These are phyloP conservation scores for Parastagonospora avenae DNA, from an alignment of 2,329 filamentous ascomycete genomes.

Conservation along the genomic window DNA sequence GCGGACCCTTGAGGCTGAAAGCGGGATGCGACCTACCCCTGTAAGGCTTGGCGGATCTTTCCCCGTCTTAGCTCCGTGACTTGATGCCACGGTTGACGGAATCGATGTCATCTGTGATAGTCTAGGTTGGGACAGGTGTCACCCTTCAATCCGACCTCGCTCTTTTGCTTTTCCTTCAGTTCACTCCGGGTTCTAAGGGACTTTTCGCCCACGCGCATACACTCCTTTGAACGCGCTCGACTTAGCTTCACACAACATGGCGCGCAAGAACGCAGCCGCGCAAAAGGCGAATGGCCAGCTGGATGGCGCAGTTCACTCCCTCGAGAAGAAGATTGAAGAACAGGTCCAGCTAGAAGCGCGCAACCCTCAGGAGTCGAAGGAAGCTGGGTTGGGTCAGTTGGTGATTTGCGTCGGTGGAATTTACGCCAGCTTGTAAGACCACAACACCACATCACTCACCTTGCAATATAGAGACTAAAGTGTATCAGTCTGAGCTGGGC, in stretches of 20 bases:
- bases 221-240: background rate
- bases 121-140: background rate
- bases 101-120: background rate
- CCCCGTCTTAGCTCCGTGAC: conserved; percentile 34
- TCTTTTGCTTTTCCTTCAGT: background rate
- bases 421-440: conserved; percentile 86
- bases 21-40: no score
- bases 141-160: background rate
- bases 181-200: background rate
- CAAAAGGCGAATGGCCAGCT: conserved; percentile 31
- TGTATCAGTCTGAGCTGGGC: conserved; percentile 89
- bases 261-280: conserved; percentile 1
- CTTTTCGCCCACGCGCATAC: background rate
- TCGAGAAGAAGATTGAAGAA: conserved; percentile 39
- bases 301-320: conserved; percentile 31
- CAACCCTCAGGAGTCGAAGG: conserved; percentile 41
- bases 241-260: no score
- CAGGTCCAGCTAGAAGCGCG: conserved; percentile 38
- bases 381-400: conserved; percentile 72
- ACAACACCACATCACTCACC: background rate
- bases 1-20: background rate
- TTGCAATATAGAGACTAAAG: conserved; percentile 3
- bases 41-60: conserved; percentile 14
- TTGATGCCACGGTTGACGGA: conserved; percentile 41
- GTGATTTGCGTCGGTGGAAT: conserved; percentile 91